Base-by-base conservation (phyloP, 1,139 yeast genomes). In the Geotrichum restrictum region DNA sequence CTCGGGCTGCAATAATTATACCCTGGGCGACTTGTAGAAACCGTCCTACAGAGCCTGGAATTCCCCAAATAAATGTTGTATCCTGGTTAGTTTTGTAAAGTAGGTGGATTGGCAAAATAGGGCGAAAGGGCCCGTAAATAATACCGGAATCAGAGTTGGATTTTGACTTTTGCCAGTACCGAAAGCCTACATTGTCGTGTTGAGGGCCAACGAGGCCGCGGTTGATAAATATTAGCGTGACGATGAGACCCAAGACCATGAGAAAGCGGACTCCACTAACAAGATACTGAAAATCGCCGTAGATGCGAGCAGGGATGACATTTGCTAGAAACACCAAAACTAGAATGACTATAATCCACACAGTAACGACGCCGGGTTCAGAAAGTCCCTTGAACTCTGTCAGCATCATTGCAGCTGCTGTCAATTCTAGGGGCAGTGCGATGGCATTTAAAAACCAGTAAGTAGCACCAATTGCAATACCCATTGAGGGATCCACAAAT, bases 401-500 rank as follows among this genome's bases (percentile, higher is more conserved):
- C 42, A 88, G 70, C 81, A 88, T 78, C 39, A 87, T 82, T 0
- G 88, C 81, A 34, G 88, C 82, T 0, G 95, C 94, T 5, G 87
- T 84, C 10, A 88, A 76, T 64, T 88, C 96, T 0, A 91, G 80
- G 0, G 96, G 89, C 51, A 87, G 71, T 0, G 89, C 88, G 51
- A 85, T 71, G 5, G 86, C 76, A 66, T 85, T 86, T 55, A 88
- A 79, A 14, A 84, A 67, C 81, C 91, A 87, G 67, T 88, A 88
- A 43, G 81, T 73, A 75, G 89, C 78, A 0, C 95, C 95, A 0
- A 86, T 74, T 0, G 94, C 82, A 66, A 87, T 85, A 0, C 96
- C 96, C 65, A 88, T 81, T 0, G 95, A 87, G 60, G 85, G 89
- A 63, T 88, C 95, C 1, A 87, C 88, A 68, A 88, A 87, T 48